Base-by-base conservation (phyloP, 768 basidiomycete species). In the Phanerodontia chrysosporium region DNA sequence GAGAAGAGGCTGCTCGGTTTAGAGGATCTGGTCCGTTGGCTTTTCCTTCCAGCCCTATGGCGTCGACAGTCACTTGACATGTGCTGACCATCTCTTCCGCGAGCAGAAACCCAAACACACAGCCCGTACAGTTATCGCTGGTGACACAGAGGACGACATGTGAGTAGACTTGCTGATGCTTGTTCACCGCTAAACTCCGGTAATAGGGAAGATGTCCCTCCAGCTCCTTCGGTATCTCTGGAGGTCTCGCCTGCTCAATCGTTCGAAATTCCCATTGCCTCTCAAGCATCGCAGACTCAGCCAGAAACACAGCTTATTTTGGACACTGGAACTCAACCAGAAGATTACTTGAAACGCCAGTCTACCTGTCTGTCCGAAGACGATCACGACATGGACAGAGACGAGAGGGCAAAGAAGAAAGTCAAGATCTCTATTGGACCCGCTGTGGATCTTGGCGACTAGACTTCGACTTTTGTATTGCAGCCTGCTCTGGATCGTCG, bases 371-470 rank as follows among this genome's bases (percentile, higher is more conserved):
- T n/a, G 28, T 28, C 28, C 28, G 30, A 51, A 56, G 35, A 52
- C 30, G 46, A 49, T 22, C 44, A 71, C 42, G 64, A 63, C 25
- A 66, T 61, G 12, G 32, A 51, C 18, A 51, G 57, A n/a, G 22
- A 39, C n/a, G 68, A 45, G 28, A 60, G 73, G 51, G 72, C 73
- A 12, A 69, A 62, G 63, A 91, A 90, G 76, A 89, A 81, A 66
- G 65, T 84, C 60, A 92, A 91, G 73, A 81, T 91, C 51, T 92
- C 89, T 16, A 72, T 92, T 42, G 82, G 83, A 42, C 70, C 77
- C 58, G 83, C 80, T 51, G 81, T 92, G 62, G 88, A 91, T 72
- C 81, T 92, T 3, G 89, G 87, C 30, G 89, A 92, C 71, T 92
- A 72, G 64, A 18, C 28, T 58, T 32, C 39, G 39, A n/a, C 27